Conservation (phyloP, 192 early-diverging fungal species). For the Globomyces pollinis-pini region DNA sequence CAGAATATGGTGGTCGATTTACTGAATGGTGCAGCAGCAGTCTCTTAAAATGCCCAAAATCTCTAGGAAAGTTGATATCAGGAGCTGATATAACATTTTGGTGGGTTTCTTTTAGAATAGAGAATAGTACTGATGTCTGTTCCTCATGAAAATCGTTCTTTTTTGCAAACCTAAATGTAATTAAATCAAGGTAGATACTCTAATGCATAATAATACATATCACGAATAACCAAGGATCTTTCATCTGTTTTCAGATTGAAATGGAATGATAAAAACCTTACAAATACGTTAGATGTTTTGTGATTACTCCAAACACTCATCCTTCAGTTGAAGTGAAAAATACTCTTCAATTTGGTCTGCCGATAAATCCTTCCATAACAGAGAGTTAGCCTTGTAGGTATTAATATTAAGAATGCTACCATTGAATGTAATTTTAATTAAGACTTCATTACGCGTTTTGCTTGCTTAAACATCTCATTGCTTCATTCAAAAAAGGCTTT, state of each 20-base stretch:
- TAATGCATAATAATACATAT: conserved; percentile 46
- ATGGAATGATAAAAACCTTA: neutral
- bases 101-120: conserved; percentile 47
- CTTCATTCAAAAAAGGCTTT: too few species aligned
- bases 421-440: too few species aligned
- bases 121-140: conserved; percentile 49
- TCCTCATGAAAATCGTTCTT: conserved; percentile 37
- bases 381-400: neutral
- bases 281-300: too few species aligned
- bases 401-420: neutral
- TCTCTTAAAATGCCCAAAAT: conserved; percentile 40
- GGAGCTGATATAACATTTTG: conserved; percentile 26
- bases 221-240: conserved; percentile 31
- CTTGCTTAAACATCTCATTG: too few species aligned
- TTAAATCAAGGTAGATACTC: conserved; percentile 19
- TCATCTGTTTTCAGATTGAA: conserved; percentile 15
- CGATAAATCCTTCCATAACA: conserved; percentile 2
- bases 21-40: conserved; percentile 38
- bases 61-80: conserved; percentile 31
- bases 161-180: conserved; percentile 38
- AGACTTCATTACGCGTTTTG: too few species aligned
- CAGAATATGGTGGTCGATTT: conserved; percentile 39
- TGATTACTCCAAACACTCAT: neutral
- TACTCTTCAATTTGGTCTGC: conserved; percentile 2
- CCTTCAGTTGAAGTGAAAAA: neutral